These are phyloP conservation scores for Ceratocystis ficicola DNA, from an alignment of 2,329 filamentous ascomycete genomes.

Conservation along the genomic window DNA sequence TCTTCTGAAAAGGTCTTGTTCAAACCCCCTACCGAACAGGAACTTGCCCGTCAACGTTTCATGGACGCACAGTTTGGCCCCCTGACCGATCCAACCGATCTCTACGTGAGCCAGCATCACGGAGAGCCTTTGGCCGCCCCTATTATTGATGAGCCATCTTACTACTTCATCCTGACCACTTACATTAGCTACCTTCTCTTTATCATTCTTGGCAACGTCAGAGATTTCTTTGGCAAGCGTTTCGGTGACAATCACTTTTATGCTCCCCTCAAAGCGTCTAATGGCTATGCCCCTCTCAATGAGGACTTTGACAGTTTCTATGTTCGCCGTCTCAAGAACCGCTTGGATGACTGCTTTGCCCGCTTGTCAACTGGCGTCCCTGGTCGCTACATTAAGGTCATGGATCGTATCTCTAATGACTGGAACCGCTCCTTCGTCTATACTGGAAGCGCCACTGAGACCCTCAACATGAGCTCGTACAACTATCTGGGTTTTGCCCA, in stretches of 20 bases:
- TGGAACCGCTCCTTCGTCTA: constrained; percentile 84
- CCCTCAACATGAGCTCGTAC: constrained; percentile 97
- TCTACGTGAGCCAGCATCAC: constrained; percentile 79
- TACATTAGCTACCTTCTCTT: constrained; percentile 97
- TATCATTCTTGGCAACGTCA: constrained; percentile 87
- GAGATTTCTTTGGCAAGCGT: constrained; percentile 95
- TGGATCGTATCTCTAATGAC: constrained; percentile 83
- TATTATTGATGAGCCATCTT: constrained; percentile 87
- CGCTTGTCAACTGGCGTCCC: constrained; percentile 87
- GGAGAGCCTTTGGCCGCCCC: constrained; percentile 70
- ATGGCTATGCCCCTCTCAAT: constrained; percentile 90
- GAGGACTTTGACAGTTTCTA: constrained; percentile 99
- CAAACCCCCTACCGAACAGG: constrained; percentile 73
- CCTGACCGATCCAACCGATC: constrained; percentile 64
- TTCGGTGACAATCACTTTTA: constrained; percentile 77
- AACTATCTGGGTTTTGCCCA: constrained; percentile 98
- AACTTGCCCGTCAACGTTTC: constrained; percentile 61
- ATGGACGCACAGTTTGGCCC: constrained; percentile 88
- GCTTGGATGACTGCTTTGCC: constrained; percentile 94
- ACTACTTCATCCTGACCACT: constrained; percentile 92
- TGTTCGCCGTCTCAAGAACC: constrained; percentile 77
- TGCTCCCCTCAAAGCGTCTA: constrained; percentile 64
- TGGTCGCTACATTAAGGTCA: constrained; percentile 80
- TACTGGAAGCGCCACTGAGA: constrained; percentile 84
- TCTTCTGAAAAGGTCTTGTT: constrained; percentile 62